Evolutionary conservation across 2,329 filamentous ascomycete species (phyloP), one percentile per base, ranked within the genome.

Genomic region (Incumbomyces lentus): DNA sequence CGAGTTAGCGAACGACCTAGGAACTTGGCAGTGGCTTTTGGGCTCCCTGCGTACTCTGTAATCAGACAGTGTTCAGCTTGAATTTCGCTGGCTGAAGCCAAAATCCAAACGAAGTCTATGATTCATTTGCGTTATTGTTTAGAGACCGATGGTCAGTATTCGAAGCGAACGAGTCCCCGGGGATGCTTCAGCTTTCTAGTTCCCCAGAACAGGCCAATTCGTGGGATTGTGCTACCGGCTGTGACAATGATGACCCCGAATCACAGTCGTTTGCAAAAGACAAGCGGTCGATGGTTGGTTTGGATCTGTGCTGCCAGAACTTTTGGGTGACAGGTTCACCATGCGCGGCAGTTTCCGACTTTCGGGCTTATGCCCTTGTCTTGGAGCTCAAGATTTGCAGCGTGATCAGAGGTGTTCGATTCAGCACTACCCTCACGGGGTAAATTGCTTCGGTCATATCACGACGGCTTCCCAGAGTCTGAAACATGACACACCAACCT

Each of bases 401-500:
- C 22, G 22, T 26, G 8, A 26, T 26, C 22, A 4, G 22, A 26
- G 22, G 8, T 26, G 8, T 26, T 26, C 22, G 22, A 26, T 26
- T 26, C 22, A 26, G 8, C 22, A 26, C 22, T 5, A 8, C 22
- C 22, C 22, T 8, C 8, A 26, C 5, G 22, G 5, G 22, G 22
- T 8, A 26, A 26, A 26, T 26, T 26, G 22, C 22, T 26, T 26
- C 22, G 8, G 22, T 26, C 22, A 26, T 26, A n/a, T 26, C 4
- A 26, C 22, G 22, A 26, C 5, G 22, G 22, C 8, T 8, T 4
- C 8, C 22, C 22, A 26, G 22, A 31, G 31, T 16, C 42, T 45
- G 42, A 45, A 45, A 45, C 42, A 45, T 12, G n/a, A 45, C 38
- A 34, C 33, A 30, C 19, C 22, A 29, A 8, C 7, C 19, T 26